phyloP scores from a whole-genome alignment of 1,139 yeast genomes.

The Saccharomycopsis crataegensis region DNA sequence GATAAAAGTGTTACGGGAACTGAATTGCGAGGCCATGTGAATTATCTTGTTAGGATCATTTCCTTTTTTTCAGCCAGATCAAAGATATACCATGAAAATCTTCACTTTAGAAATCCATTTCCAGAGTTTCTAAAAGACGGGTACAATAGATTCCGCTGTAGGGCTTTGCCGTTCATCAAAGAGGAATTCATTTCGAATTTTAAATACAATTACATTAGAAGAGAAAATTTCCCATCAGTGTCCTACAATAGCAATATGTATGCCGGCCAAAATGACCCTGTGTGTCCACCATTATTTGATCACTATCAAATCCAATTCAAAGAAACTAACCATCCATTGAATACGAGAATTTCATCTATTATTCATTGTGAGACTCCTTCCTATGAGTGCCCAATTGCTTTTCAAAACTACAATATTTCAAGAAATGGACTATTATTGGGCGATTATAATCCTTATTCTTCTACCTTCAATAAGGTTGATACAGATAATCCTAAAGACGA shows the following conservation, averaged over 20 bases:
- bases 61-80: constrained; percentile 9
- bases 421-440: constrained; percentile 6
- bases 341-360: constrained; percentile 11
- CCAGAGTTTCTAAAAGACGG: constrained; percentile 9
- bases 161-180: constrained; percentile 6
- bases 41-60: constrained; percentile 7
- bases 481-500: no score
- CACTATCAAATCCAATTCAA: constrained; percentile 9
- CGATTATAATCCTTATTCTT: constrained; percentile 9
- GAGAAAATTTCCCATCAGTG: constrained; percentile 12
- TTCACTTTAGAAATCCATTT: constrained; percentile 13
- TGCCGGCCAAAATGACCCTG: not conserved
- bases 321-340: constrained; percentile 12
- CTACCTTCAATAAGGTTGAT: no score
- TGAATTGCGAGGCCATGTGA: constrained; percentile 8
- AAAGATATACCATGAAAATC: constrained; percentile 14
- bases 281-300: not conserved
- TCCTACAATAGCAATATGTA: not conserved
- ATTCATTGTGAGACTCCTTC: constrained; percentile 1
- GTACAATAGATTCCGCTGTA: constrained; percentile 8
- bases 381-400: not conserved
- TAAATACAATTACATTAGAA: constrained; percentile 3
- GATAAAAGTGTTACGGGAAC: not conserved
- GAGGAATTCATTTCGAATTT: constrained; percentile 8
- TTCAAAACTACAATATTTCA: not conserved